Evolutionary conservation across 2,329 filamentous ascomycete species (phyloP), one percentile per base, ranked within the genome.

Genomic region (Fusarium napiforme): DNA sequence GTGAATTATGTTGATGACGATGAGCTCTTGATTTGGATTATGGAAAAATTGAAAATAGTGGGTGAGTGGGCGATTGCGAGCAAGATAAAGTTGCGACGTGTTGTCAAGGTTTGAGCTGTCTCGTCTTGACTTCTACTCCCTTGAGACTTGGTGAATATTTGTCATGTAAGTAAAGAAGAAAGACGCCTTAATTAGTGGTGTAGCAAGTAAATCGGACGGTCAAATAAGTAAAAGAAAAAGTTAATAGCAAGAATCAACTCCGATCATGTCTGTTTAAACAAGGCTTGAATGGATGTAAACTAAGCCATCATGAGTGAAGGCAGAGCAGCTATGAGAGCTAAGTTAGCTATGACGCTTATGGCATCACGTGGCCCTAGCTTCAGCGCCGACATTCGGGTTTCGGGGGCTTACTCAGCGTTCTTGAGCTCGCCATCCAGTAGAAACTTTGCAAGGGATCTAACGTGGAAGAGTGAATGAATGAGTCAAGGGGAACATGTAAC

Each of bases 71-170:
- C 45, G 36, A 36, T 50, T 39, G 39, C 21, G 43, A 47, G 55
- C 46, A 40, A 61, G 53, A 60, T 42, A 46, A 60, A 59, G 37
- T 26, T 53, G 67, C 55, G 40, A 52, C 46, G 57, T 66, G 56
- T 57, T 55, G 43, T 59, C 46, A 58, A 60, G 49, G 58, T 64
- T 71, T 65, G 72, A 77, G 69, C 66, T 77, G 75, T 76, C 76
- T 77, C 71, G 65, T 59, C 65, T 69, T 30, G n/a, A 40, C 30
- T 46, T 64, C 64, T 63, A 47, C 64, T 56, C 67, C 67, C 66
- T 69, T 39, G 59, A 67, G 52, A 47, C 23, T 53, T 26, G 32
- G 42, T 32, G 32, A 43, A 42, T 34, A 42, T 57, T 46, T 40
- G 57, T 32, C 50, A 64, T 62, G 37, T 21, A 7, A 57, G 7